phyloP scores from a whole-genome alignment of 2,329 filamentous ascomycete genomes.

The Nigrograna mackinnonii region DNA sequence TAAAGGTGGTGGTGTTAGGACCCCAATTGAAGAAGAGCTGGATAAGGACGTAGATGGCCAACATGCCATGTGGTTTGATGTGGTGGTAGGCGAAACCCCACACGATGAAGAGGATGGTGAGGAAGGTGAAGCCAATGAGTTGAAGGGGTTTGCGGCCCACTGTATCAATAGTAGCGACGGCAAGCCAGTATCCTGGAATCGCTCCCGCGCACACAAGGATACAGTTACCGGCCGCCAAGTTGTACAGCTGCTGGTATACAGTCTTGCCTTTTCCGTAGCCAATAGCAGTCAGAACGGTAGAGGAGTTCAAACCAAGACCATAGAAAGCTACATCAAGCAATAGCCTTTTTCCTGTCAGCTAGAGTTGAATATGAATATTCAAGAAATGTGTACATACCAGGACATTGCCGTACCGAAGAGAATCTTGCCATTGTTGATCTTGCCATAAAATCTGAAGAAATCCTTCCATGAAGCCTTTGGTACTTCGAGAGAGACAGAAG shows the following conservation, averaged over 20 bases:
- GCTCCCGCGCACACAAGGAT: slow-evolving; percentile 78
- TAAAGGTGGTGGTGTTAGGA: slow-evolving; percentile 56
- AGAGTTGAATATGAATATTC: background rate
- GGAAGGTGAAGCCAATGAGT: slow-evolving; percentile 32
- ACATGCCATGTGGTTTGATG: slow-evolving; percentile 41
- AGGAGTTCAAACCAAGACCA: slow-evolving; percentile 72
- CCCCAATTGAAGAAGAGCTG: slow-evolving; percentile 58
- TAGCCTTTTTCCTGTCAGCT: slow-evolving; percentile 35
- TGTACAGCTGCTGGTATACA: slow-evolving; percentile 72
- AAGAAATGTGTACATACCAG: slow-evolving; percentile 56
- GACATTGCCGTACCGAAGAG: slow-evolving; percentile 80
- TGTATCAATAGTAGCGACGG: slow-evolving; percentile 62
- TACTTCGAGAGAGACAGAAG: slow-evolving; percentile 60
- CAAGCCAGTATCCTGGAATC: slow-evolving; percentile 77
- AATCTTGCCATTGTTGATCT: slow-evolving; percentile 72
- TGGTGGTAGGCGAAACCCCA: slow-evolving; percentile 42
- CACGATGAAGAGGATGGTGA: slow-evolving; percentile 38
- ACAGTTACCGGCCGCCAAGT: slow-evolving; percentile 76
- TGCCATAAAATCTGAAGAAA: slow-evolving; percentile 71
- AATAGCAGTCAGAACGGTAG: slow-evolving; percentile 70
- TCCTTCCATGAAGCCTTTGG: slow-evolving; percentile 74
- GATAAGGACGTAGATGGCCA: slow-evolving; percentile 52
- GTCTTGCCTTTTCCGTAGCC: slow-evolving; percentile 66
- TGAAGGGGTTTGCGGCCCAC: slow-evolving; percentile 58
- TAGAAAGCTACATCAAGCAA: slow-evolving; percentile 62